Conservation (phyloP, 2,329 filamentous ascomycete species). For the Sordariomycetes sp. region DNA sequence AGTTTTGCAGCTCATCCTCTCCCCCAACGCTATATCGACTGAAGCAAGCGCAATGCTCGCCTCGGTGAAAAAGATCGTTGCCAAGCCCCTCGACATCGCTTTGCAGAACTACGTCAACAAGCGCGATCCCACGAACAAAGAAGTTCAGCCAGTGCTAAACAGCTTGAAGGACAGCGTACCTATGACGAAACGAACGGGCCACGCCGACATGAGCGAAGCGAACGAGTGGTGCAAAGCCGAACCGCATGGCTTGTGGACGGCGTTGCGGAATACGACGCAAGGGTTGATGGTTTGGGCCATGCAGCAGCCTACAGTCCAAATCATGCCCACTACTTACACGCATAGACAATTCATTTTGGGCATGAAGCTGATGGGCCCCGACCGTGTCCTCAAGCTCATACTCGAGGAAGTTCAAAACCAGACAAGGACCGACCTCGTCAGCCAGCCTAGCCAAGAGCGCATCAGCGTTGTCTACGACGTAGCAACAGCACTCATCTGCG, state of each 20-base stretch:
- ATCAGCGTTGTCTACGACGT: slow-evolving; percentile 53
- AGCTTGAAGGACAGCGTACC: slow-evolving; percentile 52
- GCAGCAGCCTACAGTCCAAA: slow-evolving; percentile 42
- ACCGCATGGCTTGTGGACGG: slow-evolving; percentile 37
- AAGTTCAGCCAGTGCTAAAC: slow-evolving; percentile 61
- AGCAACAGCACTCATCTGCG: slow-evolving; percentile 59
- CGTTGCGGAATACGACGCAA: slow-evolving; percentile 52
- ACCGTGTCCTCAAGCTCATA: slow-evolving; percentile 59
- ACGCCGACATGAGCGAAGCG: slow-evolving; percentile 56
- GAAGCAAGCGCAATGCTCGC: slow-evolving; percentile 64
- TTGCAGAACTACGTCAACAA: slow-evolving; percentile 54
- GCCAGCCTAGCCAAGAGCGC: neutral
- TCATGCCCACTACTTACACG: slow-evolving; percentile 58
- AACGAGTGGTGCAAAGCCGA: slow-evolving; percentile 51
- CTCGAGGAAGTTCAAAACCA: slow-evolving; percentile 3
- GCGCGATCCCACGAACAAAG: slow-evolving; percentile 56
- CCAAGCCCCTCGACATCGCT: slow-evolving; percentile 57
- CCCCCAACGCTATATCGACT: slow-evolving; percentile 58
- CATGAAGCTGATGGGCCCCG: slow-evolving; percentile 54
- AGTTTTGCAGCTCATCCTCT: slow-evolving; percentile 64
- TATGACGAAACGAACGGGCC: slow-evolving; percentile 51
- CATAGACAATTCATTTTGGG: slow-evolving; percentile 60
- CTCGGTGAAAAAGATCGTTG: slow-evolving; percentile 62
- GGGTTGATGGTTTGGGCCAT: slow-evolving; percentile 57
- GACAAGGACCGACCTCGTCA: neutral